Evolutionary conservation across 1,284 basidiomycete genomes (phyloP).

Genomic region (Rhodotorula glutinis): DNA sequence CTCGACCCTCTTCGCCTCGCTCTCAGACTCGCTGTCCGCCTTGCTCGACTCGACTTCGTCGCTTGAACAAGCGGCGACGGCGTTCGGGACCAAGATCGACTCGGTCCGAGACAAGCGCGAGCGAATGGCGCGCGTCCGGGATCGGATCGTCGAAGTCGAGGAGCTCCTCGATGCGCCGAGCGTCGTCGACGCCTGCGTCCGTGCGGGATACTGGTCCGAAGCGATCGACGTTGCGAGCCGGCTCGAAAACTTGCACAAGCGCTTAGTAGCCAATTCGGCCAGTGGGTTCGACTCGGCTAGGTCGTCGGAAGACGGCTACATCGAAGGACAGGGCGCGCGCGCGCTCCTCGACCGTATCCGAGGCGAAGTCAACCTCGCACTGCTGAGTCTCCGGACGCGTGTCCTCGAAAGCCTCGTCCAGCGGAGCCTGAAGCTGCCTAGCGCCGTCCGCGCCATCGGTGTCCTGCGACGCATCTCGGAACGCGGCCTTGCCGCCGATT

Average conservation of each 20-base stretch:
- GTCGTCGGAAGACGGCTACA: too few relatives aligned
- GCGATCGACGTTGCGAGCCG: constrained; percentile 77
- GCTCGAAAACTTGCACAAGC: constrained; percentile 54
- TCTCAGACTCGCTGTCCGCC: constrained; percentile 26
- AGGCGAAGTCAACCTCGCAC: constrained; percentile 60
- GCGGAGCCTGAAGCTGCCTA: constrained; percentile 74
- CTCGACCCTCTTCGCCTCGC: constrained; percentile 28
- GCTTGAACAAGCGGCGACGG: constrained; percentile 20
- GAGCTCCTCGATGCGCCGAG: constrained; percentile 85
- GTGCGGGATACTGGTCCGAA: constrained; percentile 85
- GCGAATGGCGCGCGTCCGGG: constrained; percentile 73
- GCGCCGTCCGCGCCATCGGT: constrained; percentile 78
- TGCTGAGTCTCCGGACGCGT: constrained; percentile 55
- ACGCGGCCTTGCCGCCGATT: constrained; percentile 16
- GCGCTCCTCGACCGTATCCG: constrained; percentile 71
- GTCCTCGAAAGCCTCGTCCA: constrained; percentile 76
- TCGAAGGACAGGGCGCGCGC: constrained; percentile 57
- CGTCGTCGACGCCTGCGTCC: constrained; percentile 84
- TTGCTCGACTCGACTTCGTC: constrained; percentile 33
- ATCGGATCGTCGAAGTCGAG: constrained; percentile 84
- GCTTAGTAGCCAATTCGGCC: constrained; percentile 44
- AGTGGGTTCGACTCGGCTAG: too few relatives aligned
- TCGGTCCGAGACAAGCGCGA: constrained; percentile 23
- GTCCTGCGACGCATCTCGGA: constrained; percentile 74
- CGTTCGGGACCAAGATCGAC: constrained; percentile 22